phyloP scores from a whole-genome alignment of 345 rosid genomes.

The Syzygium aqueum region DNA sequence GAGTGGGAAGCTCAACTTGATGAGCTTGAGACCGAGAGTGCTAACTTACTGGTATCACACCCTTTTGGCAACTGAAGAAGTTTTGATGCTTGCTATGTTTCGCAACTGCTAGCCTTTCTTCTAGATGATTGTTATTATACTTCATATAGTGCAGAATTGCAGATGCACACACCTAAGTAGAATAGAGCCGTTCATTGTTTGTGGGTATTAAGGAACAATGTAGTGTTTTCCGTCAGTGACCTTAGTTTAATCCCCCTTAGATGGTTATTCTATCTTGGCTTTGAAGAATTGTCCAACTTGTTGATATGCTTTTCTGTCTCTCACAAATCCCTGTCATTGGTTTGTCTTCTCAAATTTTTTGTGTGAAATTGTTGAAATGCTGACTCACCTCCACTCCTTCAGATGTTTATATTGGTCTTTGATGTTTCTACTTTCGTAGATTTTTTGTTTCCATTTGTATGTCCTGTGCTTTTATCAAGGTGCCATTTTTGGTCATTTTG shows the following conservation, averaged over 20 bases:
- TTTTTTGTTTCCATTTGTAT: background rate
- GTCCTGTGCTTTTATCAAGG: background rate
- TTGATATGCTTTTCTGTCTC: background rate
- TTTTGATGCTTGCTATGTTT: background rate
- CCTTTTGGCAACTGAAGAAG: slow-evolving; percentile 11
- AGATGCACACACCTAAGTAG: background rate
- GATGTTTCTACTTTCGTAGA: background rate
- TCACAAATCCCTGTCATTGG: background rate
- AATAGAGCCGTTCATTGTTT: background rate
- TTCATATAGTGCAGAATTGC: background rate
- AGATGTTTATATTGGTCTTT: background rate
- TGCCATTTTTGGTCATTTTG: background rate
- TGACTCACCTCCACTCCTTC: background rate
- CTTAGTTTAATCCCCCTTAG: background rate
- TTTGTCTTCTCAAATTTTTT: background rate
- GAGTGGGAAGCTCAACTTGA: slow-evolving; percentile 91
- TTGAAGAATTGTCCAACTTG: background rate
- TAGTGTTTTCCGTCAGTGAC: background rate
- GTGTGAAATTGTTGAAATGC: background rate
- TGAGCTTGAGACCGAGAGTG: slow-evolving; percentile 85
- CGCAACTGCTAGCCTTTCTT: background rate
- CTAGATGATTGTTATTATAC: background rate
- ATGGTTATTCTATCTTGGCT: background rate
- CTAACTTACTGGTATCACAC: slow-evolving; percentile 77
- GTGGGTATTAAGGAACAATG: background rate